phyloP scores from a whole-genome alignment of 106 monocot genomes.

The Cymbidium sinense region DNA sequence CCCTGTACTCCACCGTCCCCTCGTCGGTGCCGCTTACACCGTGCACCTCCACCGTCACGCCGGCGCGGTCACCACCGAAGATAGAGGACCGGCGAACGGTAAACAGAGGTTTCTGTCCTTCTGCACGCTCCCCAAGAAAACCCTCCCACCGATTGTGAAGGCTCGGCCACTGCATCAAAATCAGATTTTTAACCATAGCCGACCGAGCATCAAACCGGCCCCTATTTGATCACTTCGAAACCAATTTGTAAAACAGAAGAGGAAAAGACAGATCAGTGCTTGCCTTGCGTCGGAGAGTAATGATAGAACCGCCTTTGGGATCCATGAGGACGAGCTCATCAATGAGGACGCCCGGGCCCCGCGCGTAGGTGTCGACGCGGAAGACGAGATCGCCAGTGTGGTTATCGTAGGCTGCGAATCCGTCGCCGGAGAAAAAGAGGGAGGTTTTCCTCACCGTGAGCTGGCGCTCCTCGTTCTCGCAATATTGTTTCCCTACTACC shows the following conservation, averaged over 20 bases:
- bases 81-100: slow-evolving; percentile 63
- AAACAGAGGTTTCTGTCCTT: slow-evolving; percentile 74
- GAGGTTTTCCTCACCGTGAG: slow-evolving; percentile 90
- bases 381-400: slow-evolving; percentile 67
- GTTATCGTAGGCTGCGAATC: slow-evolving; percentile 83
- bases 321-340: slow-evolving; percentile 74
- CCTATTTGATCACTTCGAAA: background rate
- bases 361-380: slow-evolving; percentile 65
- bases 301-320: slow-evolving; percentile 54
- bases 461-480: slow-evolving; percentile 44
- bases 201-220: background rate
- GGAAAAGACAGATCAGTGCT: too few relatives aligned
- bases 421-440: slow-evolving; percentile 77
- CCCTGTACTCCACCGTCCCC: slow-evolving; percentile 25
- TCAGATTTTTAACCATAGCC: background rate
- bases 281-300: slow-evolving; percentile 65
- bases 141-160: slow-evolving; percentile 95
- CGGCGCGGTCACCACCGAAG: slow-evolving; percentile 30
- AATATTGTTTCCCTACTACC: slow-evolving; percentile 57
- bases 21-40: background rate
- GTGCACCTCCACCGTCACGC: slow-evolving; percentile 43
- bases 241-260: background rate
- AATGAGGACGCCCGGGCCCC: slow-evolving; percentile 6
- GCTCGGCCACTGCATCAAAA: slow-evolving; percentile 46
- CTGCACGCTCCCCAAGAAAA: slow-evolving; percentile 53